These are phyloP conservation scores for Quercus tomentella DNA, from an alignment of 331 rosid genomes.

Conservation along the genomic window DNA sequence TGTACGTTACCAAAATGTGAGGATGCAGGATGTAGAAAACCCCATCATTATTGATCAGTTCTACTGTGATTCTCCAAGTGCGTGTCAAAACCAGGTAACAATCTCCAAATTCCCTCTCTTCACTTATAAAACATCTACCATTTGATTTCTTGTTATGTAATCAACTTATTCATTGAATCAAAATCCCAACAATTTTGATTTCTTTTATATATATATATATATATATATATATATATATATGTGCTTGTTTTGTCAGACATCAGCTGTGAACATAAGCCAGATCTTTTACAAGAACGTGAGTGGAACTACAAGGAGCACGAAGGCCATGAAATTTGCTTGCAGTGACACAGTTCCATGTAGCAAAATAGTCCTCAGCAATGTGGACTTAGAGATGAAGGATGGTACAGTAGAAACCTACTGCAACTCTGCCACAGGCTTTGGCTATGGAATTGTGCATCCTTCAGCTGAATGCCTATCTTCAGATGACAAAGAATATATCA, in stretches of 20 bases:
- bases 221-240: no score
- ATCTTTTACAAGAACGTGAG: slow-evolving; percentile 69
- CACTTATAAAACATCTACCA: no score
- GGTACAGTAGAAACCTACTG: slow-evolving; percentile 90
- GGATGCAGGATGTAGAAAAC: slow-evolving; percentile 72
- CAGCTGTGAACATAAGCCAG: slow-evolving; percentile 77
- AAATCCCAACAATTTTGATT: neutral
- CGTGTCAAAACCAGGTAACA: slow-evolving; percentile 74
- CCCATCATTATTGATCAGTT: slow-evolving; percentile 95
- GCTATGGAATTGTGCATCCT: slow-evolving; percentile 78
- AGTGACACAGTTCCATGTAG: slow-evolving; percentile 88
- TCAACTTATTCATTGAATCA: neutral
- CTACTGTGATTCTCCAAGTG: slow-evolving; percentile 85
- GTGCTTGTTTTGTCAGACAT: slow-evolving; percentile 34
- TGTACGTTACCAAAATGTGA: slow-evolving; percentile 81
- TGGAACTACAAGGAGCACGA: slow-evolving; percentile 75
- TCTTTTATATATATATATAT: no score
- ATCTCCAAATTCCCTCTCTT: neutral
- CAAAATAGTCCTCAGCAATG: slow-evolving; percentile 66
- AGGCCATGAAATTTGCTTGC: slow-evolving; percentile 88
- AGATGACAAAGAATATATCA: slow-evolving; percentile 31
- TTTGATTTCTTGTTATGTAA: neutral
- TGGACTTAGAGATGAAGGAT: slow-evolving; percentile 74
- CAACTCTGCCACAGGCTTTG: slow-evolving; percentile 87
- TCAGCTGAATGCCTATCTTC: slow-evolving; percentile 89